Evolutionary conservation across 2,329 filamentous ascomycete species (phyloP).

Genomic region (Penicillium crustosum): DNA sequence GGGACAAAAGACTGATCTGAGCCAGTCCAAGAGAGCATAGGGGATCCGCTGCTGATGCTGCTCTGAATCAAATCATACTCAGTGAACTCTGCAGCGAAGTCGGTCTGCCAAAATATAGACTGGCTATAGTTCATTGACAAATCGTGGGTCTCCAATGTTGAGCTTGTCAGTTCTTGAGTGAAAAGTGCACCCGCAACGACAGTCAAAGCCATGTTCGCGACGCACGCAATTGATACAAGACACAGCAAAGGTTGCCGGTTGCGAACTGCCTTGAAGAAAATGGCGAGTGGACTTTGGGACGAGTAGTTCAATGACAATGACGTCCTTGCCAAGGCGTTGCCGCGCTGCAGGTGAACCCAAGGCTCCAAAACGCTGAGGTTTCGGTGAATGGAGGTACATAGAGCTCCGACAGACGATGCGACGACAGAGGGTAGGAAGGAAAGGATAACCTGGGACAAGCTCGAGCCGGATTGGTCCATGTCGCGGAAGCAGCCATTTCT

Average conservation of each 20-base stretch:
- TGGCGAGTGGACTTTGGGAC: slow-evolving; percentile 33
- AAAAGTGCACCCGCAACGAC: slow-evolving; percentile 37
- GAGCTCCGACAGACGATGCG: slow-evolving; percentile 33
- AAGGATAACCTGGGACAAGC: slow-evolving; percentile 32
- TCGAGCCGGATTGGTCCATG: slow-evolving; percentile 34
- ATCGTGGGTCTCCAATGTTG: slow-evolving; percentile 24
- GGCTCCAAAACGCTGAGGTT: slow-evolving; percentile 37
- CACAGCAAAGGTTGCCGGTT: slow-evolving; percentile 30
- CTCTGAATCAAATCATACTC: slow-evolving; percentile 39
- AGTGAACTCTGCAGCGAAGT: slow-evolving; percentile 36
- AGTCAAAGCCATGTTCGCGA: slow-evolving; percentile 32
- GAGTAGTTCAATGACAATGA: slow-evolving; percentile 37
- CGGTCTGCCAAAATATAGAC: slow-evolving; percentile 28
- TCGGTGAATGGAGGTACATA: slow-evolving; percentile 37
- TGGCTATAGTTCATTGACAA: slow-evolving; percentile 34
- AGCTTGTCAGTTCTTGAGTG: slow-evolving; percentile 32
- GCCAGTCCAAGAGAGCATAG: slow-evolving; percentile 35
- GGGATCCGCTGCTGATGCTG: slow-evolving; percentile 35
- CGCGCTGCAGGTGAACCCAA: slow-evolving; percentile 38
- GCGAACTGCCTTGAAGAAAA: slow-evolving; percentile 31
- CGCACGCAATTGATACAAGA: slow-evolving; percentile 33
- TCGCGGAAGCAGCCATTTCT: slow-evolving; percentile 34
- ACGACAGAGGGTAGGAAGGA: slow-evolving; percentile 36
- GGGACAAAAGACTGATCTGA: slow-evolving; percentile 35
- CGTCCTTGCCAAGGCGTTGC: slow-evolving; percentile 25